Percentiles rank a stretch among this genome's conserved stretches.
Conservation (phyloP, 345 rosid genomes). For the Ricinus communis region DNA sequence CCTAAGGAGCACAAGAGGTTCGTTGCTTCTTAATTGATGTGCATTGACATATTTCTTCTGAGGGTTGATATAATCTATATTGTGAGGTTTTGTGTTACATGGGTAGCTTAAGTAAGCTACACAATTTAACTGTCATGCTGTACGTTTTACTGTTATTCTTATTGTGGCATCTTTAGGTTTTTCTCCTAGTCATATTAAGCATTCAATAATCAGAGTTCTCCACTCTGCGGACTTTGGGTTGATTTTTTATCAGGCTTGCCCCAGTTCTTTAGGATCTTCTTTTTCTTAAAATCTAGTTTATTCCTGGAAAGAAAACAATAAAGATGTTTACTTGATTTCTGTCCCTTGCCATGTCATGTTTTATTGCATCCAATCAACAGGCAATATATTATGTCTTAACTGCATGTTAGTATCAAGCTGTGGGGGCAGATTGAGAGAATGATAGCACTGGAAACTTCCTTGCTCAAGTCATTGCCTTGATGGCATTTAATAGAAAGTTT, state of each 20-base stretch:
- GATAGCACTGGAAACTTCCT: no score
- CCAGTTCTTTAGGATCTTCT: neutral
- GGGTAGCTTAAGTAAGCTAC: neutral
- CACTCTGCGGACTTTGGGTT: neutral
- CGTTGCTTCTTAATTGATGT: neutral
- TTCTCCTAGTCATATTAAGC: no score
- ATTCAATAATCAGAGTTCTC: no score
- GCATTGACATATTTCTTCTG: neutral
- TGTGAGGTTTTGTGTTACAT: neutral
- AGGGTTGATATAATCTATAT: neutral
- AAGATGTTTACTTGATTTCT: no score
- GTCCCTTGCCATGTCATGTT: no score
- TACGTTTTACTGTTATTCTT: neutral
- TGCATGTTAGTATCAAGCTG: no score
- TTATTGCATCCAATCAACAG: no score
- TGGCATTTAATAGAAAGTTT: neutral
- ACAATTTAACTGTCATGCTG: neutral
- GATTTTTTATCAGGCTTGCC: no score
- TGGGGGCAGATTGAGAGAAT: no score
- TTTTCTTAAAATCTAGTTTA: neutral
- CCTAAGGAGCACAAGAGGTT: slow-evolving; percentile 70
- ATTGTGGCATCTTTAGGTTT: neutral
- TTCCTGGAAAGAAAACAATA: neutral
- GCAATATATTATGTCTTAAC: no score
- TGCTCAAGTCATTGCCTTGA: neutral